These are phyloP conservation scores for Fusarium pseudocircinatum DNA, from an alignment of 2,329 filamentous ascomycete species.

Conservation along the genomic window DNA sequence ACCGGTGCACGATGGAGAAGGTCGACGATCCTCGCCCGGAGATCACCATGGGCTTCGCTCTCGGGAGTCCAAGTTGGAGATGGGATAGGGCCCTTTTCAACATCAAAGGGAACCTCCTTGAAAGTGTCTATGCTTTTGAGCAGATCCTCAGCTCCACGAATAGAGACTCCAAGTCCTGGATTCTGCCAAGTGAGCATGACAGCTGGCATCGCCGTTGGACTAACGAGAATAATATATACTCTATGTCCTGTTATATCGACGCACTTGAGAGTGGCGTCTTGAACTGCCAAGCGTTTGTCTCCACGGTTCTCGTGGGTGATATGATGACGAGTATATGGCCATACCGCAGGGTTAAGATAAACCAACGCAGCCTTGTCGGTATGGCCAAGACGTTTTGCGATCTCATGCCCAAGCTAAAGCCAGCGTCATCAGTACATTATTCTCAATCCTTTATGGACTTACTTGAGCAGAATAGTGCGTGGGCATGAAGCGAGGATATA, in stretches of 20 bases:
- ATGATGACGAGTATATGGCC: conserved; percentile 45
- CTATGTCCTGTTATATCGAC: conserved; percentile 55
- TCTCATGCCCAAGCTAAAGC: conserved; percentile 49
- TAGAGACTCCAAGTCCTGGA: conserved; percentile 57
- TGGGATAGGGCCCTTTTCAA: conserved; percentile 33
- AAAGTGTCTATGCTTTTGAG: conserved; percentile 50
- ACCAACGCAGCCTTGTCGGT: conserved; percentile 42
- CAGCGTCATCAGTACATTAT: background rate
- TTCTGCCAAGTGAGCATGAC: conserved; percentile 57
- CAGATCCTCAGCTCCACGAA: conserved; percentile 56
- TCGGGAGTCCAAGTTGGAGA: conserved; percentile 53
- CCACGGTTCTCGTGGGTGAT: conserved; percentile 49
- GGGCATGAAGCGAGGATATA: conserved; percentile 60
- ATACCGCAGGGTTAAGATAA: conserved; percentile 47
- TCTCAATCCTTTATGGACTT: background rate
- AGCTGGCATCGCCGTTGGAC: conserved; percentile 47
- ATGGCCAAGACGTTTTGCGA: conserved; percentile 47
- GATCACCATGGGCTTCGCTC: conserved; percentile 47
- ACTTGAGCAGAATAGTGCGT: conserved; percentile 50
- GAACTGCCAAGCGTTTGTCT: conserved; percentile 46
- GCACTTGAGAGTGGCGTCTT: conserved; percentile 51
- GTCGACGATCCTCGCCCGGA: conserved; percentile 54
- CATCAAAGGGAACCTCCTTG: conserved; percentile 47
- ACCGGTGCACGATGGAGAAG: conserved; percentile 55
- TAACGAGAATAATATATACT: conserved; percentile 57